These are phyloP conservation scores for Rhodotorula glutinis DNA, from an alignment of 1,284 basidiomycete species.

Conservation along the genomic window DNA sequence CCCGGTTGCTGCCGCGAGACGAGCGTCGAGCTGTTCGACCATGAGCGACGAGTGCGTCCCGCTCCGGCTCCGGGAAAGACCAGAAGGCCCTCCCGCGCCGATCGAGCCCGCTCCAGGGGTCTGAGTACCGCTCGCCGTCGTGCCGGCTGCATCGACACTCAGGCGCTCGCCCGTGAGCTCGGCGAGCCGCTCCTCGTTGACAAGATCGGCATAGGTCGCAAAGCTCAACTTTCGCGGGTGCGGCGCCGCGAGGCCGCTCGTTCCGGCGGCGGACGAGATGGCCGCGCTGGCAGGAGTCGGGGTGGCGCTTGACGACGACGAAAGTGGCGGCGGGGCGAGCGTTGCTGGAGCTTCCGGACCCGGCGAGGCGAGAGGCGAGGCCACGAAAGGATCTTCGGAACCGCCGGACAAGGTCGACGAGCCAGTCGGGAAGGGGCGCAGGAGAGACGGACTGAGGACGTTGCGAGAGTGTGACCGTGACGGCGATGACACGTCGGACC, in stretches of 20 bases:
- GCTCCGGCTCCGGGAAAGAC: not conserved
- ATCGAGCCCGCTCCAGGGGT: not conserved
- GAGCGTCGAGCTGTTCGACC: not conserved
- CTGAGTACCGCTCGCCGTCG: not conserved
- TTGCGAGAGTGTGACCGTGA: too few relatives aligned
- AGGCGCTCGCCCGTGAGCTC: slow-evolving; percentile 34
- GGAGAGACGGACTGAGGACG: slow-evolving; percentile 16
- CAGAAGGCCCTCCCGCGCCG: not conserved
- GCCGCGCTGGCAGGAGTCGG: not conserved
- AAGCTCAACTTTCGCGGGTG: slow-evolving; percentile 33
- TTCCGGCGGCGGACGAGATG: not conserved
- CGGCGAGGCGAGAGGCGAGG: slow-evolving; percentile 1
- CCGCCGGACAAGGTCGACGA: slow-evolving; percentile 1
- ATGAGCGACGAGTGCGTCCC: not conserved
- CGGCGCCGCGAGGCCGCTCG: not conserved
- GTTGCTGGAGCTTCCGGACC: not conserved
- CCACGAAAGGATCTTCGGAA: slow-evolving; percentile 7
- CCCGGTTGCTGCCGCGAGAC: not conserved
- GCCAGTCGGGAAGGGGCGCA: slow-evolving; percentile 14
- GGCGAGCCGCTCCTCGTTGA: slow-evolving; percentile 39
- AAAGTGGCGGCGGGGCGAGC: slow-evolving; percentile 1
- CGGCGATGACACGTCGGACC: not conserved
- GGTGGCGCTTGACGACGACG: not conserved
- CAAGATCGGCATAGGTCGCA: slow-evolving; percentile 33
- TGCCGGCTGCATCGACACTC: not conserved